Evolutionary conservation across 257 asterid genomes (phyloP).

Genomic region (Cordia subcordata): DNA sequence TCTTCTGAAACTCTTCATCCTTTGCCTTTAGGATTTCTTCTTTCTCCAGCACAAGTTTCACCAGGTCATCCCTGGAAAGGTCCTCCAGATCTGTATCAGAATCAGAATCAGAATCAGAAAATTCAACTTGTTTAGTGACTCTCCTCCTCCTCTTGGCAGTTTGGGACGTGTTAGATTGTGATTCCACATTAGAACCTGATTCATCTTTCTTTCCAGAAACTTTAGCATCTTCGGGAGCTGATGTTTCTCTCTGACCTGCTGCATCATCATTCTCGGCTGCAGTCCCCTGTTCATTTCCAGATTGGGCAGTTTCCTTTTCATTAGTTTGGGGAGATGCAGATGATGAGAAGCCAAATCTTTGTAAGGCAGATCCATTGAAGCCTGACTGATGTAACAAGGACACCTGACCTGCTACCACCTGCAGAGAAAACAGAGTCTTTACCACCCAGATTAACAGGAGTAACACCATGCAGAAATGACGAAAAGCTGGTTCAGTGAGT

Average conservation of each 20-base stretch:
- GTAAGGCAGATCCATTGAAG: constrained; percentile 29
- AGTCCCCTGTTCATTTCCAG: constrained; percentile 38
- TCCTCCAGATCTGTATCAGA: constrained; percentile 58
- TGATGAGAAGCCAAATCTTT: constrained; percentile 50
- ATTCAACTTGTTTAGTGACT: constrained; percentile 29
- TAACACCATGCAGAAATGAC: too few species aligned
- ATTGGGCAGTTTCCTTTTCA: constrained; percentile 41
- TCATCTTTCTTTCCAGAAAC: constrained; percentile 32
- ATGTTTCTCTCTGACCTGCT: constrained; percentile 30
- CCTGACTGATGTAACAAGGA: constrained; percentile 31
- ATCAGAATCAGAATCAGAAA: constrained; percentile 34
- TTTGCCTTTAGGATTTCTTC: constrained; percentile 48
- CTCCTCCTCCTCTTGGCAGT: constrained; percentile 23
- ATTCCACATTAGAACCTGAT: constrained; percentile 47
- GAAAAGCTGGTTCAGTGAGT: too few species aligned
- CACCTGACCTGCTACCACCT: constrained; percentile 38
- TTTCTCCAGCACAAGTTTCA: constrained; percentile 66
- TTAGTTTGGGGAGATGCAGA: constrained; percentile 50
- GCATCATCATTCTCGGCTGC: constrained; percentile 23
- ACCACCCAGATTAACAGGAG: neutral
- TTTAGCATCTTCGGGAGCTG: too few species aligned
- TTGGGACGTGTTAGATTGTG: constrained; percentile 14
- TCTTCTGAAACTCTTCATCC: constrained; percentile 49
- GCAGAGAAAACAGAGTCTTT: constrained; percentile 1
- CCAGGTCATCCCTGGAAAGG: constrained; percentile 65